Evolutionary conservation across 768 basidiomycete genomes (phyloP), one percentile per base, ranked within the genome.

Genomic region (Kwoniella dejecticola): DNA sequence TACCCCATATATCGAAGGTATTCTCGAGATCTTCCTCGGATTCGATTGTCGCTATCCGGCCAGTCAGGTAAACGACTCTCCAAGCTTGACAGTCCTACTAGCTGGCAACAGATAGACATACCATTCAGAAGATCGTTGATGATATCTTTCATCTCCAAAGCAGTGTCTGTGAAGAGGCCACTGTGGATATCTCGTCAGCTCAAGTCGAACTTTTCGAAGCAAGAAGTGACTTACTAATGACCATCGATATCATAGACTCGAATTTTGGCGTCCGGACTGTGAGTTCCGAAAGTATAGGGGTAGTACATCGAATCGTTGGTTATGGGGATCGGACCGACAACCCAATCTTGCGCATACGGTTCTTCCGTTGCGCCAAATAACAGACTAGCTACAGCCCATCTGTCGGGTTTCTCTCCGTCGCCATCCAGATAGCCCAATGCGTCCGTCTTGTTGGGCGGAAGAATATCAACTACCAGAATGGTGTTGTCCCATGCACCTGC

Each of bases 281-380:
- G 61, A 50, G 54, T 62, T 13, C 48, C 47, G 31, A 57, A 62
- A 19, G 61, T 62, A 29, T 81, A 78, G 3, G 81, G 79, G 15
- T 81, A 79, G 58, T 85, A 84, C 85, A 86, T 31, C 85, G 84
- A 48, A 84, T 83, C 15, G 75, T 82, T 58, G 84, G 74, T 17
- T 6, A 42, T 64, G 17, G 66, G 68, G 10, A 69, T 45, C 19
- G 71, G 64, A 36, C 71, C 66, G 7, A 73, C 63, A 11, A 66
- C 58, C 64, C 59, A 57, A 42, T 73, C 71, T 42, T 68, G 62
- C n/a, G 53, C 56, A 38, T 64, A 70, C 4, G 68, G 64, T 45
- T 67, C 67, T n/a, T 65, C 61, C 17, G 50, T 59, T 1, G 68
- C 68, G 31, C 60, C 62, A 47, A 72, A 67, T 4, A 59, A 36